Evolutionary conservation across 768 basidiomycete genomes (phyloP).

Genomic region (Lactifluus pinguis): DNA sequence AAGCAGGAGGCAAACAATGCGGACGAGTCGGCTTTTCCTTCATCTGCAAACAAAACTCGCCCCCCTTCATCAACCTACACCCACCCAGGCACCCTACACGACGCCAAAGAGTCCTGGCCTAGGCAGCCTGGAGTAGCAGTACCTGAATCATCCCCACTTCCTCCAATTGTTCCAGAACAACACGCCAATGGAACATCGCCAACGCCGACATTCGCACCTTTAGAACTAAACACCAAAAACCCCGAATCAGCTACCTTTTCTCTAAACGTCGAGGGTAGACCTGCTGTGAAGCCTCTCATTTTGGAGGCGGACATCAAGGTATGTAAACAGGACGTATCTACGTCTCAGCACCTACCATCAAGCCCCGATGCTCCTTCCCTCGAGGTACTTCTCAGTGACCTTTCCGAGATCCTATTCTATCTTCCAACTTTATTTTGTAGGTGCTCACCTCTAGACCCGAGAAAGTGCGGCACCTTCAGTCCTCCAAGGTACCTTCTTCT

Average conservation of each 20-base stretch:
- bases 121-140: background rate
- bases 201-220: background rate
- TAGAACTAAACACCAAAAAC: background rate
- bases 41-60: background rate
- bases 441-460: background rate
- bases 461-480: conserved; percentile 43
- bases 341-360: background rate
- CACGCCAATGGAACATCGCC: background rate
- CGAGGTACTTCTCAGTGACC: conserved; percentile 15
- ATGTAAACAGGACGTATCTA: background rate
- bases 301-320: background rate
- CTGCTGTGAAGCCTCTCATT: background rate
- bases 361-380: conserved; percentile 1
- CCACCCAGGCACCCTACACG: conserved; percentile 6
- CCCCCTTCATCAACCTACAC: background rate
- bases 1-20: background rate
- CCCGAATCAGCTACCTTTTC: background rate
- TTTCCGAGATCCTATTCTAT: background rate
- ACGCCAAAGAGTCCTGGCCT: conserved; percentile 15
- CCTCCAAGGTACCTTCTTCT: conserved; percentile 88
- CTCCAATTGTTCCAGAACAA: background rate
- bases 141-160: background rate
- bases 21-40: background rate
- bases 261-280: background rate
- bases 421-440: background rate